phyloP scores from a whole-genome alignment of 78 protist genomes.

The Dictyostelium brefeldianum region DNA sequence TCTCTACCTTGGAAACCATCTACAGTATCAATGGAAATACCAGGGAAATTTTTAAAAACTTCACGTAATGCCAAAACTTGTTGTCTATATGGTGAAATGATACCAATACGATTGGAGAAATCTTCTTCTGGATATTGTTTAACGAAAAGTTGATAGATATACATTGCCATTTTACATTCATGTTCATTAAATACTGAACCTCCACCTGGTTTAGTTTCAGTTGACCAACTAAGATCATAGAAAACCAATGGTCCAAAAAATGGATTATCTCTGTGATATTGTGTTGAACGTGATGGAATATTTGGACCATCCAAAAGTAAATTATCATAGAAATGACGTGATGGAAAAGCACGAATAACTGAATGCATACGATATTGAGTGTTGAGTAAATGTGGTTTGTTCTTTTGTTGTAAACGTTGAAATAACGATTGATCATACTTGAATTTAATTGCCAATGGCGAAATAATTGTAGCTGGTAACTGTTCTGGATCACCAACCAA shows the following conservation, averaged over 20 bases:
- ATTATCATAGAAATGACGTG: conserved; percentile 85
- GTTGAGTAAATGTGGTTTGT: conserved; percentile 51
- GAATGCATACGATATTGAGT: conserved; percentile 95
- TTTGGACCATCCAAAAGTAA: conserved; percentile 80
- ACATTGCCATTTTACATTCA: conserved; percentile 55
- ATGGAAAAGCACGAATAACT: conserved; percentile 87
- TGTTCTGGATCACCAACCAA: conserved; percentile 93
- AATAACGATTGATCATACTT: conserved; percentile 79
- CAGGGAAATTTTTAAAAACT: conserved; percentile 51
- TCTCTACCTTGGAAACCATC: conserved; percentile 96
- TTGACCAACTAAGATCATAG: conserved; percentile 20
- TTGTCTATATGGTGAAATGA: conserved; percentile 93
- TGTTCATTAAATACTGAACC: conserved; percentile 59
- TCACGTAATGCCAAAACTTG: conserved; percentile 69
- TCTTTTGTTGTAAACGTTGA: conserved; percentile 45
- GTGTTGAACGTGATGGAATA: conserved; percentile 40
- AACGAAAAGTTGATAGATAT: conserved; percentile 35
- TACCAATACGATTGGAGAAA: conserved; percentile 81
- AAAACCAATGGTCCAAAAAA: conserved; percentile 61
- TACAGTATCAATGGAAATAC: conserved; percentile 83
- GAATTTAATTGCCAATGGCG: conserved; percentile 72
- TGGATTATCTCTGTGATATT: conserved; percentile 48
- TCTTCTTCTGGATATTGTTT: conserved; percentile 57
- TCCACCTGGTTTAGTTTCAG: conserved; percentile 64
- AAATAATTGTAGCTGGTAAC: conserved; percentile 90